Base-by-base conservation (phyloP, 306 rosid species). In the Cucurbita maxima region DNA sequence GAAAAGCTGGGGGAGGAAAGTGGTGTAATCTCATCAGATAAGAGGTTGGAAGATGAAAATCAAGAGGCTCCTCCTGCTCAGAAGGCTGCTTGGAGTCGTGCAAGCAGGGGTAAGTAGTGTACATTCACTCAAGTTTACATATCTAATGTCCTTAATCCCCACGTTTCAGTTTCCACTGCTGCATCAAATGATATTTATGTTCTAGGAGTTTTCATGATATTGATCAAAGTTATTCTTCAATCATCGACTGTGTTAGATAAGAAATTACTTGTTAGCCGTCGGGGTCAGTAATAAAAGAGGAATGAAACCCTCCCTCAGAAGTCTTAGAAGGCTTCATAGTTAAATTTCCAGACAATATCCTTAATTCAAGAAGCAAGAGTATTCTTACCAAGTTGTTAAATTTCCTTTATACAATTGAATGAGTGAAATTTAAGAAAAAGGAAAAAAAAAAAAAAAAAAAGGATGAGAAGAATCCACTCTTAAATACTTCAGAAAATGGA, bases 71-170 rank as follows among this genome's bases (percentile, higher is more conserved):
- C 85, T 50, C 75, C 79, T 64, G 74, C 77, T 58, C 82, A 80
- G 82, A 76, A 76, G 77, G 79, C 72, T 78, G 74, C 77, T 75
- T 73, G 81, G 62, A 79, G 86, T 80, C 88, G 91, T 71, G 82
- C 84, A 5, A 87, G 96, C 79, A 83, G 83, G 74, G 92, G 98
- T 92, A 83, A 75, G 86, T 76, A 57, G 36, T 36, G 16, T 47
- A 66, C 38, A 20, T 20, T 18, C 54, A 44, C 40, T 41, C 72
- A 70, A 10, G 4, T 50, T 5, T 51, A 25, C 58, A 16, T 34
- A 30, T 30, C 25, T 30, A 34, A 8, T 52, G 34, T 71, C 41
- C 73, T 47, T 68, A 18, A 12, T 68, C 12, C 40, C 6, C 10
- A 3, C 8, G 8, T 55, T 71, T 18, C 13, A 37, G 60, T 55